Evolutionary conservation across 164 flowering plant species (phyloP).

Genomic region (Vitis cinerea): DNA sequence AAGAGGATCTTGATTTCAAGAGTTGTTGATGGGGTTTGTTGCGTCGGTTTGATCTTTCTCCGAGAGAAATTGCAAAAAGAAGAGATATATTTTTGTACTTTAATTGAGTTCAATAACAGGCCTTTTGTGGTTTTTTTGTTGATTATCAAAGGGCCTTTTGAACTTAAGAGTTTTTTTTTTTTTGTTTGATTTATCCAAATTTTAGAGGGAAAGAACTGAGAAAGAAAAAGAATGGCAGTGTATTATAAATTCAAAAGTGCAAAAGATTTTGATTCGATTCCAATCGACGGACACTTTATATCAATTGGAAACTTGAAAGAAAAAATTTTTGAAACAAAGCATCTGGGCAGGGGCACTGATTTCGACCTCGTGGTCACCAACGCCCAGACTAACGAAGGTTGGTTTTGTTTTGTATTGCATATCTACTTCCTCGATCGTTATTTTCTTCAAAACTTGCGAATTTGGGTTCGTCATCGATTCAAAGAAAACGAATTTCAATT

Average conservation of each 20-base stretch:
- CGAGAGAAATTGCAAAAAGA: slow-evolving; percentile 6
- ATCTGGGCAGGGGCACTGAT: slow-evolving; percentile 95
- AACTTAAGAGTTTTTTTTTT: slow-evolving; percentile 13
- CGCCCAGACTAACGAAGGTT: slow-evolving; percentile 98
- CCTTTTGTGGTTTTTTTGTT: slow-evolving; percentile 20
- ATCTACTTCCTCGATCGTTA: too few species aligned
- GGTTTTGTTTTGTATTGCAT: slow-evolving; percentile 29
- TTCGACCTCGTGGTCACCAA: slow-evolving; percentile 95
- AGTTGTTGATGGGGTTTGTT: too few species aligned
- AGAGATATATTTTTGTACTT: slow-evolving; percentile 14
- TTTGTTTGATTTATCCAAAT: slow-evolving; percentile 14
- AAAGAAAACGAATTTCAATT: too few species aligned
- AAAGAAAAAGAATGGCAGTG: slow-evolving; percentile 61
- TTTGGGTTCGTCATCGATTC: too few species aligned
- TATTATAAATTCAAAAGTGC: slow-evolving; percentile 99
- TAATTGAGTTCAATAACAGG: slow-evolving; percentile 40
- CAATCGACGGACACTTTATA: slow-evolving; percentile 94
- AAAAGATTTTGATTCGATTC: slow-evolving; percentile 87
- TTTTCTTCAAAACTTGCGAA: too few species aligned
- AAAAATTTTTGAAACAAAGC: slow-evolving; percentile 98
- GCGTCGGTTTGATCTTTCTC: too few species aligned
- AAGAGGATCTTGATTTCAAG: neutral
- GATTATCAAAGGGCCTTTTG: slow-evolving; percentile 15
- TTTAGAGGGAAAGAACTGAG: slow-evolving; percentile 19
- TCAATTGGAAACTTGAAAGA: slow-evolving; percentile 88